Base-by-base conservation (phyloP, 2,329 filamentous ascomycete species). In the Thielaviopsis euricoi region DNA sequence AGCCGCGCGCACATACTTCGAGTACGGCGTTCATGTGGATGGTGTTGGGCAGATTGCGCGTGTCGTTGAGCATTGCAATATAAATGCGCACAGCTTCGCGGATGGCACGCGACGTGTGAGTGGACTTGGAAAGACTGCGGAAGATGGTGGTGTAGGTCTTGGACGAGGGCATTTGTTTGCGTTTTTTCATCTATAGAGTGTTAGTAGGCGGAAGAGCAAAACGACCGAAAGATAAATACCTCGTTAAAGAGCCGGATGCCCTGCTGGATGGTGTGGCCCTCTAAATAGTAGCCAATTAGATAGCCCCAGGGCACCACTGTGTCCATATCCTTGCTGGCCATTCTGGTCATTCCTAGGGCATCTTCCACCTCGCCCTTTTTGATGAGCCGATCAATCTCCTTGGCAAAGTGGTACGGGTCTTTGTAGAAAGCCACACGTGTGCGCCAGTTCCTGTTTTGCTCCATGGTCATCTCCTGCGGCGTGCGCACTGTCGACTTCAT, bases 1-100 rank as follows among this genome's bases (percentile, higher is more conserved):
- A 69, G 3, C 86, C 84, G 59, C 81, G 77, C 53, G 84, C 79
- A 67, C 90, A 97, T 9, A 93, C 86, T 60, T 83, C 82, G 51
- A 98, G 73, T n/a, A 89, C 81, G 10, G 90, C 87, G 67, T 98
- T 98, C 62, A 87, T 82, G 66, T 97, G 93, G 58, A 88, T 86
- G 40, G 84, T 85, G 63, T 83, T 87, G 17, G 87, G 85, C 62
- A 82, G 76, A 55, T 94, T 74, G 7, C 76, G 74, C 0, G 79
- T 81, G 40, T 80, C 76, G 4, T 75, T 76, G 46, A 77, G 76
- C 71, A 97, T 86, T 57, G 81, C 81, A 63, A 87, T 79, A 72
- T 94, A 97, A 55, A 95, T 75, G 60, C 80, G 79, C 52, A 90
- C 70, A 0, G 89, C 88, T 63, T 86, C 83, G 58, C 75, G 69